phyloP scores from a whole-genome alignment of 176 grass and related monocot genomes.

The Aechmea fasciata region DNA sequence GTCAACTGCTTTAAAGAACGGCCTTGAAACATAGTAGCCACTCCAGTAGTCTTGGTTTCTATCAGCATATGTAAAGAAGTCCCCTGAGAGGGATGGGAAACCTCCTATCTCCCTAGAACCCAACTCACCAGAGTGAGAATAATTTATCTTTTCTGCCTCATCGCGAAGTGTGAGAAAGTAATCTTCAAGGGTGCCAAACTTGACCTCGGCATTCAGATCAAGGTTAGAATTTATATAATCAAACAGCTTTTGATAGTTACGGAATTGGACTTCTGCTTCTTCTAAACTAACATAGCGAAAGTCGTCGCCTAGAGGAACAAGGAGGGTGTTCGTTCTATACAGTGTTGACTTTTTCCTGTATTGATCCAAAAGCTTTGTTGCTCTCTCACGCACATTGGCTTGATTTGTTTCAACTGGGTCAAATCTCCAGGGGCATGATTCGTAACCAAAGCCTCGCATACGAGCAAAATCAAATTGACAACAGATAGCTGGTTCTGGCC shows the following conservation, averaged over 20 bases:
- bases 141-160: conserved; percentile 82
- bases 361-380: conserved; percentile 78
- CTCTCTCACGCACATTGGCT: conserved; percentile 79
- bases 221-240: conserved; percentile 88
- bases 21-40: conserved; percentile 95
- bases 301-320: conserved; percentile 95
- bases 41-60: conserved; percentile 97
- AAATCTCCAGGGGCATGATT: conserved; percentile 72
- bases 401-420: conserved; percentile 75
- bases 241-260: conserved; percentile 90
- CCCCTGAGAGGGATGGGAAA: conserved; percentile 93
- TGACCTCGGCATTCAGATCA: conserved; percentile 72
- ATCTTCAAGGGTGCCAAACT: conserved; percentile 96
- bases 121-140: conserved; percentile 57
- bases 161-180: conserved; percentile 78
- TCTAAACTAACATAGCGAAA: conserved; percentile 79
- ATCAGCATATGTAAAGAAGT: conserved; percentile 98
- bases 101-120: conserved; percentile 73
- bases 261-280: conserved; percentile 89
- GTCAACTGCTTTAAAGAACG: conserved; percentile 96
- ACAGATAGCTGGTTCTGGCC: conserved; percentile 97
- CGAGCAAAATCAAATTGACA: conserved; percentile 99
- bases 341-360: conserved; percentile 94
- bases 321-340: conserved; percentile 92
- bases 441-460: conserved; percentile 67